These are phyloP conservation scores for Backusella parvicylindrica DNA, from an alignment of 192 early-diverging fungal genomes.

Conservation along the genomic window DNA sequence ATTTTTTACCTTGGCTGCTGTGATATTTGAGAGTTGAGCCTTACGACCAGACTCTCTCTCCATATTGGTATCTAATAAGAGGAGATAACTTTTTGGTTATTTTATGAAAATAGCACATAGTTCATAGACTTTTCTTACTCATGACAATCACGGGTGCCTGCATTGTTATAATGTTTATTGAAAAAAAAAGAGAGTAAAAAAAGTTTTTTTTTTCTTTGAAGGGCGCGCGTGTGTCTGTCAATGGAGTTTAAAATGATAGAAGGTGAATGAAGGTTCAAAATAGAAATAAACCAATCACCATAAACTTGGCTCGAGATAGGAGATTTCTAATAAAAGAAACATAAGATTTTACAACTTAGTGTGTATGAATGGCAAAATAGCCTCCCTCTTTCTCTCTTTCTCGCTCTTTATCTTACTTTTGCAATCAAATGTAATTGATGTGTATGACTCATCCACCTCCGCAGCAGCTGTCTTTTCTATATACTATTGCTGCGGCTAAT, in stretches of 20 bases:
- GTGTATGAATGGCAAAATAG: not conserved
- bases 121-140: slow-evolving; percentile 48
- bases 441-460: not conserved
- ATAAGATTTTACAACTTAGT: too few species aligned
- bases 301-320: not conserved
- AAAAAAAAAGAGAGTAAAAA: not conserved
- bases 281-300: not conserved
- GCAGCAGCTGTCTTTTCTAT: not conserved
- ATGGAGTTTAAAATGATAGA: not conserved
- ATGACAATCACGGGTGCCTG: slow-evolving; percentile 86
- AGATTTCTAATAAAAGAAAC: not conserved
- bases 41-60: slow-evolving; percentile 95
- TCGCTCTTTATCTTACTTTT: too few species aligned
- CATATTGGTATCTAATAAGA: slow-evolving; percentile 68
- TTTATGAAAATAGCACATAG: not conserved
- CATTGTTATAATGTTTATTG: slow-evolving; percentile 45
- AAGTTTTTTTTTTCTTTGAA: not conserved
- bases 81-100: not conserved
- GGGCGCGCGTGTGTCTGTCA: slow-evolving; percentile 7
- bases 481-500: not conserved
- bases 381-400: not conserved
- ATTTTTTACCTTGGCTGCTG: slow-evolving; percentile 86
- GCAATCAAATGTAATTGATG: too few species aligned
- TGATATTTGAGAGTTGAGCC: slow-evolving; percentile 97
- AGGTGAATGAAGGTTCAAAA: not conserved